Evolutionary conservation across 768 basidiomycete genomes (phyloP), one percentile per base, ranked within the genome.

Genomic region (Tylopilus balloui): DNA sequence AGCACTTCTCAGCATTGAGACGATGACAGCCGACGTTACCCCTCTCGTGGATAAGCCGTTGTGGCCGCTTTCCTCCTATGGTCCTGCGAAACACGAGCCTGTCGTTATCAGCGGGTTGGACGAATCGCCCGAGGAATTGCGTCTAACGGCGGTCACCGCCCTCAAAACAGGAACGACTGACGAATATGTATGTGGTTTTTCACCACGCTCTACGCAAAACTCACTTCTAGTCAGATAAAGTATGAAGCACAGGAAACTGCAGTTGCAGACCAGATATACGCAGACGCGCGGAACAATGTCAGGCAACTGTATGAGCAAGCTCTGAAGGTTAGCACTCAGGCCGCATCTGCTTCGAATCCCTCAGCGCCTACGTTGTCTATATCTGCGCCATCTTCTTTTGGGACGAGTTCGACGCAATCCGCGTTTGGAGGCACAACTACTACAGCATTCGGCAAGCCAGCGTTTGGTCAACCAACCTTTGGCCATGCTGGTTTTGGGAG

Each of bases 51-150:
- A 93, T 14, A 84, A 81, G 59, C 92, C 92, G 0, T 37, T 75
- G 12, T 96, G 88, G 85, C 84, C 86, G 13, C 70, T 94, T 0
- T 83, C 88, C 0, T 84, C 80, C 0, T 94, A 88, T 62, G 91
- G 76, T 0, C 80, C 88, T 19, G 79, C 81, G 4, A 95, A 93
- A 62, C 60, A 76, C 51, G 89, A 92, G 54, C 81, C 81, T 0
- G 78, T 72, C 19, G 55, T 94, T 6, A 64, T 96, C 15, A 47
- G 68, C 9, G 83, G 80, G 3, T 66, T 86, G 27, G 92, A 96
- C 54, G 73, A 84, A 52, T 86, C 83, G 0, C 78, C 78, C 0
- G 92, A 94, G 59, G 92, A 96, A 65, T 68, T 94, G 38, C 76
- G 88, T 37, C 70, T 84, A 31, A 81, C 77, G 53, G 86, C 86